Evolutionary conservation across 2,329 filamentous ascomycete genomes (phyloP), one percentile per base, ranked within the genome.

Genomic region (Diaporthe australafricana): DNA sequence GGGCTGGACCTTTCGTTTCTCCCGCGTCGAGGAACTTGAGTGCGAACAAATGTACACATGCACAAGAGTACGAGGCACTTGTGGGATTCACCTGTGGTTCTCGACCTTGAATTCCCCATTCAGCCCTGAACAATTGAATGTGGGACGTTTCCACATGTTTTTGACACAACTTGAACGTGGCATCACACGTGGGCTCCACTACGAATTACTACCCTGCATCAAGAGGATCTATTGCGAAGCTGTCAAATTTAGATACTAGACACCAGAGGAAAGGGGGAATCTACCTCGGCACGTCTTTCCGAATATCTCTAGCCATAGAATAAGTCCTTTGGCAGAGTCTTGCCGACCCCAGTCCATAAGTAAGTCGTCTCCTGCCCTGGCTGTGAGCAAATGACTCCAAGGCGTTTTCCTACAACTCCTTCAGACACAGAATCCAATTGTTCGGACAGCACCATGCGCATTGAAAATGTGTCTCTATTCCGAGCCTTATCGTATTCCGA

Each of bases 71-170:
- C 20, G 45, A 38, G 38, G 7, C 17, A 14, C 20, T 20, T 25
- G 60, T 27, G 32, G n/a, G 4, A 9, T 47, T 63, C 27, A 35
- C 14, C 30, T 38, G 42, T 30, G 22, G 14, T 25, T 20, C 38
- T 22, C 30, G 45, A 7, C 30, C 25, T 38, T 25, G 27, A 14
- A 38, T 25, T 20, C 57, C 27, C 48, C 42, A 50, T 8, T 38
- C 45, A 2, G 60, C 30, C 60, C n/a, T 48, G 30, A 20, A 3
- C 17, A 48, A 63, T 35, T 48, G 42, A 35, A 63, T 12, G 60
- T 65, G 60, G 60, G 27, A 20, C 60, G 60, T 45, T 25, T 30
- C 55, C 42, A 65, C 60, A 38, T 35, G 60, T 32, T 50, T 27
- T 25, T 38, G 27, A 65, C 42, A 35, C 14, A 50, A 62, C n/a